Conservation (phyloP, 495 filamentous ascomycete species). For the Rhypophila decipiens region DNA sequence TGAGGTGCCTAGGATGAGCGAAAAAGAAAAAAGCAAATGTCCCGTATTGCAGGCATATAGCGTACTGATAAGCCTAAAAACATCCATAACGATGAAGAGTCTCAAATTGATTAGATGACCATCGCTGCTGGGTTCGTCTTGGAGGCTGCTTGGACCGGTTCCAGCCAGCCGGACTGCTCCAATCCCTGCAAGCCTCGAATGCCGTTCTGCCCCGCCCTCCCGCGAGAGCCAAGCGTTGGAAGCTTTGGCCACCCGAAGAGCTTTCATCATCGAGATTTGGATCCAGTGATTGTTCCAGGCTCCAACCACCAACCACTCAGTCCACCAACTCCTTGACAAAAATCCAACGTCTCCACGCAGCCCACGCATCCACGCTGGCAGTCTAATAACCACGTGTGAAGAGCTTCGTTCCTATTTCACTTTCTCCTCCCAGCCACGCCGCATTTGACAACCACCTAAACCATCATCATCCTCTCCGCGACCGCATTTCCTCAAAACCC, state of each 20-base stretch:
- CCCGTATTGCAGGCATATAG: too few relatives aligned
- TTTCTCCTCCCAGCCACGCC: not conserved
- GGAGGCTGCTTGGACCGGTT: too few relatives aligned
- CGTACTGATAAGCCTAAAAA: too few relatives aligned
- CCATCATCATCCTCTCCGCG: not conserved
- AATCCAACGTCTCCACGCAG: constrained; percentile 14
- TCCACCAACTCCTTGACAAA: constrained; percentile 12
- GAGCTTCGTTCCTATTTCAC: not conserved
- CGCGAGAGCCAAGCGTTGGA: not conserved
- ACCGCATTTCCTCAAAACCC: not conserved
- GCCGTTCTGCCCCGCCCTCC: too few relatives aligned
- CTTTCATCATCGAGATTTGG: not conserved
- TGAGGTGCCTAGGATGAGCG: too few relatives aligned
- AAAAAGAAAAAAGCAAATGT: too few relatives aligned
- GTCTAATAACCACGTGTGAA: not conserved
- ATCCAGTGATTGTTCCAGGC: too few relatives aligned
- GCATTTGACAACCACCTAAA: constrained; percentile 5
- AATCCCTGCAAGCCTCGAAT: too few relatives aligned
- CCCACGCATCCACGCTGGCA: constrained; percentile 15
- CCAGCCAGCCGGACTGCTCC: constrained; percentile 76
- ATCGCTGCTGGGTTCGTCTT: too few relatives aligned
- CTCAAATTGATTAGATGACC: too few relatives aligned
- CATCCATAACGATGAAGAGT: too few relatives aligned
- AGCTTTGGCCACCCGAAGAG: not conserved
- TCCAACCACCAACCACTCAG: not conserved